Evolutionary conservation across 768 basidiomycete genomes (phyloP).

Genomic region (Lactarius deliciosus): DNA sequence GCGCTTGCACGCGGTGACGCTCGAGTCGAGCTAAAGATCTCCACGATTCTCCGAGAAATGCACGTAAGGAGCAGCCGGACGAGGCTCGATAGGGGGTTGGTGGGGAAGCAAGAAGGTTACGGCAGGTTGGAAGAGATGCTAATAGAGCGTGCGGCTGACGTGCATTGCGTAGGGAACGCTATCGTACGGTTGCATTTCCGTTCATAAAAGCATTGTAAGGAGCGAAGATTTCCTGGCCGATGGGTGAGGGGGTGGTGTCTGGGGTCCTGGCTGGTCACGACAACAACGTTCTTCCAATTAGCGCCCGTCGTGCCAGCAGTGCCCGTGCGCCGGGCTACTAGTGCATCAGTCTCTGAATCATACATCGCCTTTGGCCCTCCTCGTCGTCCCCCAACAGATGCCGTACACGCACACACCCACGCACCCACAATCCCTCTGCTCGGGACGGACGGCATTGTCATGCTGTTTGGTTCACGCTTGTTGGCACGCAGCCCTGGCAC

Average conservation of each 20-base stretch:
- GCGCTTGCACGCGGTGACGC: background rate
- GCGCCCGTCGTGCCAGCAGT: background rate
- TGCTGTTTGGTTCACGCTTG: constrained; percentile 18
- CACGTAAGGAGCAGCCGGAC: background rate
- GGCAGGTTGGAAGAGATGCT: background rate
- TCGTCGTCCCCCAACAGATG: constrained; percentile 3
- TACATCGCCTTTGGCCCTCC: constrained; percentile 7
- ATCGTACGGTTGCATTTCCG: background rate
- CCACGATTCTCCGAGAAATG: background rate
- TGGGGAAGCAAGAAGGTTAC: constrained; percentile 6
- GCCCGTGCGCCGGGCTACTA: too few relatives aligned
- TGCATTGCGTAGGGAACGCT: constrained; percentile 5
- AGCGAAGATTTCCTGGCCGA: background rate
- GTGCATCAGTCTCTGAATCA: background rate
- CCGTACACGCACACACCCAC: constrained; percentile 6
- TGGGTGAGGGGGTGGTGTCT: background rate
- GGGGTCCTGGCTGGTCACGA: constrained; percentile 11
- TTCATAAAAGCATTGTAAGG: background rate
- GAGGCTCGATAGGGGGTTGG: background rate
- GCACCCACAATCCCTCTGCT: background rate
- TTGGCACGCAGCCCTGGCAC: constrained; percentile 17
- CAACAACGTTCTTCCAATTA: constrained; percentile 16
- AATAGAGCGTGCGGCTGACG: constrained; percentile 6
- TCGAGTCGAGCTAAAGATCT: background rate
- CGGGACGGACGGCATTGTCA: constrained; percentile 7